Percentiles rank a stretch among this genome's conserved stretches.
Evolutionary conservation across 2,329 filamentous ascomycete species (phyloP).

Genomic region (Neofusicoccum parvum): DNA sequence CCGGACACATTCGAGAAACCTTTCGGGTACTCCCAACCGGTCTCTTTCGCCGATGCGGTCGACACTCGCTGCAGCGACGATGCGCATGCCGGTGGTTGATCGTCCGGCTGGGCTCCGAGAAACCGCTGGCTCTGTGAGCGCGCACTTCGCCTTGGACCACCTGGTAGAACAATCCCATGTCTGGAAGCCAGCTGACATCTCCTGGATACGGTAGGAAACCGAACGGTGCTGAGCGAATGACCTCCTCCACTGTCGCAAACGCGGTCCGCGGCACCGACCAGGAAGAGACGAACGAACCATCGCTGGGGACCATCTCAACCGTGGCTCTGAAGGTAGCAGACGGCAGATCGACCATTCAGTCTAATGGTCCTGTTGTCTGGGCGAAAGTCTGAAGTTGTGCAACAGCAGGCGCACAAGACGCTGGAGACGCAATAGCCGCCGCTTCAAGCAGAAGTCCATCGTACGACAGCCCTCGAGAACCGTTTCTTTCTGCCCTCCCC

Average conservation of each 20-base stretch:
- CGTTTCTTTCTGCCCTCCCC: not conserved
- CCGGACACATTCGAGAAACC: not conserved
- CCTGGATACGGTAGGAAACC: not conserved
- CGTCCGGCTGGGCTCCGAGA: not conserved
- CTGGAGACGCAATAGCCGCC: slow-evolving; percentile 13
- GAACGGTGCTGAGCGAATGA: not conserved
- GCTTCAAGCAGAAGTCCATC: not conserved
- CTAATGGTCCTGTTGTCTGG: not conserved
- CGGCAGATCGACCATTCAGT: not conserved
- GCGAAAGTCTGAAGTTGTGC: not conserved
- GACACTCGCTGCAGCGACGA: not conserved
- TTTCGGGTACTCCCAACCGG: not conserved
- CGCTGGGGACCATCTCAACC: not conserved
- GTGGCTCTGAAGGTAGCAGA: not conserved
- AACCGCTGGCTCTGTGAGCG: not conserved
- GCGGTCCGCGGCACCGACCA: not conserved
- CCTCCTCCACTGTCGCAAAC: not conserved
- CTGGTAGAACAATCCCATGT: not conserved
- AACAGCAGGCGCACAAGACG: not conserved
- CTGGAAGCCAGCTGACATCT: not conserved
- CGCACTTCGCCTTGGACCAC: not conserved
- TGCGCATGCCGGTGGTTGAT: not conserved
- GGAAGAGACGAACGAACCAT: not conserved
- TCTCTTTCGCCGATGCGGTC: not conserved
- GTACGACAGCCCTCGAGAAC: not conserved